Base-by-base conservation (phyloP, 1,284 basidiomycete genomes). In the Cutaneotrichosporon mucoides region DNA sequence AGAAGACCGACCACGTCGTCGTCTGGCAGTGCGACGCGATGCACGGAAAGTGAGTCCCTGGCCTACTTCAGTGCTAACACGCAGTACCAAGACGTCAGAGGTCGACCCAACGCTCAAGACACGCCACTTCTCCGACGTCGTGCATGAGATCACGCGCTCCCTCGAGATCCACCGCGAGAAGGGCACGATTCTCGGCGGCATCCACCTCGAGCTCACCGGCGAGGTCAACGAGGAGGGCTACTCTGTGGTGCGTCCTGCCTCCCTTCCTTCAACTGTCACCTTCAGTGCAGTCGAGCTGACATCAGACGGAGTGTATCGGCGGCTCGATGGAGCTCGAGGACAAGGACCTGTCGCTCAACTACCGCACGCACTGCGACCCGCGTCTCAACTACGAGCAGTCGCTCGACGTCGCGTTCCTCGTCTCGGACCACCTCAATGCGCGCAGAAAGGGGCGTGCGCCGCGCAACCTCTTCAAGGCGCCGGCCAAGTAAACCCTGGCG, bases 21-120 rank as follows among this genome's bases (percentile, higher is more conserved):
- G 86, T 89, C 34, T 96, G 93, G 89, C 85, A 95, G 56, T 96
- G 91, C 71, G 95, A 99, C 78, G 93, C 95, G 2, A 98, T 98
- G 95, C 72, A 72, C 62, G 71, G 70, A 56, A 73, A 71, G 70
- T 70, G 56, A 53, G 68, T 54, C n/a, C n/a, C 44, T 24, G 36
- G 35, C 33, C 5, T 6, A 24, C 16, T 6, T 3, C n/a, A 44
- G 7, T 33, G 11, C 43, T 50, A 37, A 48, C 59, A 64, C 2
- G 68, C 68, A 95, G 90, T 79, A 95, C 92, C 1, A 84, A 87
- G 60, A 88, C 89, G 0, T 89, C 90, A 1, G 80, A 82, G 37
- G 83, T 81, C 1, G 90, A 79, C 59, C 70, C 73, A 3, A 69
- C 68, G 13, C 83, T 90, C 66, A 94, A 95, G 77, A 97, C 93